These are phyloP conservation scores for Coemansia sp. DNA, from an alignment of 371 early-diverging fungal species.

Conservation along the genomic window DNA sequence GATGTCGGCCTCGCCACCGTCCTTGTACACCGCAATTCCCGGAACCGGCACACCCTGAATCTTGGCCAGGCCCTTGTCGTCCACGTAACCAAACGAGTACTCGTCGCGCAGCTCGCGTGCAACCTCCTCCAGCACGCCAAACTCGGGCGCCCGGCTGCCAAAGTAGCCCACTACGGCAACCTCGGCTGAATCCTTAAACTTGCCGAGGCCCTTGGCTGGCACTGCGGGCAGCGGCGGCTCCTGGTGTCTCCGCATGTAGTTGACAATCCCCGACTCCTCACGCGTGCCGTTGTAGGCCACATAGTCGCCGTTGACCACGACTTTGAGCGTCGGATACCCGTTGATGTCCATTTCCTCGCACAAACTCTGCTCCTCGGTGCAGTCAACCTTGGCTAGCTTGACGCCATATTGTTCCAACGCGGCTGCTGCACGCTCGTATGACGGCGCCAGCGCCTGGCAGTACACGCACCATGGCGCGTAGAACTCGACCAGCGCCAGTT, in stretches of 20 bases:
- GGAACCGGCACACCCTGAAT: constrained; percentile 58
- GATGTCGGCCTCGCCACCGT: constrained; percentile 74
- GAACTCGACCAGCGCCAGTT: constrained; percentile 89
- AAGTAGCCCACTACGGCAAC: constrained; percentile 83
- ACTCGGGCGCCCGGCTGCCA: constrained; percentile 61
- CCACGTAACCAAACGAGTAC: constrained; percentile 76
- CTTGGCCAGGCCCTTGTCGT: constrained; percentile 57
- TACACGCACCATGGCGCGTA: constrained; percentile 96
- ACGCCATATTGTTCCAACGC: constrained; percentile 68
- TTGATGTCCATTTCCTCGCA: constrained; percentile 77
- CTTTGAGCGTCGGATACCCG: constrained; percentile 96
- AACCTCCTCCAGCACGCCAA: constrained; percentile 61
- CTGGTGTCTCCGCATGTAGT: constrained; percentile 87
- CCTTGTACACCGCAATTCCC: constrained; percentile 78
- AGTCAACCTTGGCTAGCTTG: constrained; percentile 92
- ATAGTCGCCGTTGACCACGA: constrained; percentile 70
- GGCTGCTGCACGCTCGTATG: constrained; percentile 89
- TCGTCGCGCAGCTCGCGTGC: constrained; percentile 81
- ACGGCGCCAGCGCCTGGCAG: constrained; percentile 91
- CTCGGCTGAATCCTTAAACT: constrained; percentile 74
- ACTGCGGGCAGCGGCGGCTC: constrained; percentile 77
- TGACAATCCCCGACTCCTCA: constrained; percentile 79
- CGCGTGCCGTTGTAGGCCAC: constrained; percentile 83
- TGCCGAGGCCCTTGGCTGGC: constrained; percentile 61
- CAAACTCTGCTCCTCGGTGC: constrained; percentile 79